phyloP scores from a whole-genome alignment of 2,329 filamentous ascomycete species.

The Drechmeria coniospora region DNA sequence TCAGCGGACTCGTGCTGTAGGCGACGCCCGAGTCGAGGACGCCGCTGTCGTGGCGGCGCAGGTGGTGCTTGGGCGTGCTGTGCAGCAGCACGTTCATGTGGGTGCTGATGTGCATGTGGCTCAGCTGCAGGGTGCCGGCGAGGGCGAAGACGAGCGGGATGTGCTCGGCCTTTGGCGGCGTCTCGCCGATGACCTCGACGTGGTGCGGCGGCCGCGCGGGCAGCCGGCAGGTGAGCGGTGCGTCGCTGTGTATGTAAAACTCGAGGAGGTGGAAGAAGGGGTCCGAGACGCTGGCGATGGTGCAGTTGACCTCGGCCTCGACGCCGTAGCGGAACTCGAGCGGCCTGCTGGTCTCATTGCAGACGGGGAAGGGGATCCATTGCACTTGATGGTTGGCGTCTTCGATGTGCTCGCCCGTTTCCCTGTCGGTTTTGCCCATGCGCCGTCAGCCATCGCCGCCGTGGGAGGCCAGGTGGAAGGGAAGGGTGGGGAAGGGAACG shows the following conservation, averaged over 20 bases:
- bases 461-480: not conserved
- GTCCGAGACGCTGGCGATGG: constrained; percentile 60
- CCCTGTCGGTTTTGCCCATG: constrained; percentile 29
- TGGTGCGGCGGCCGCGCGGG: constrained; percentile 55
- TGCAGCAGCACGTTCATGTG: constrained; percentile 83
- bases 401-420: constrained; percentile 81
- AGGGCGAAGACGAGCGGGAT: constrained; percentile 80
- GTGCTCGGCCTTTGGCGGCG: constrained; percentile 40
- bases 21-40: constrained; percentile 78
- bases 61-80: constrained; percentile 45
- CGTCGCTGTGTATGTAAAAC: constrained; percentile 97
- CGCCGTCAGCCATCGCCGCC: not conserved
- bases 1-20: constrained; percentile 65
- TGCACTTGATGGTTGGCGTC: constrained; percentile 67
- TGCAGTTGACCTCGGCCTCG: constrained; percentile 71
- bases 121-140: constrained; percentile 74
- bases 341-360: constrained; percentile 72
- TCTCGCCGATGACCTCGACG: constrained; percentile 38
- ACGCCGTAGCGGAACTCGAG: constrained; percentile 79
- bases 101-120: constrained; percentile 80
- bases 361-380: constrained; percentile 82
- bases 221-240: constrained; percentile 79
- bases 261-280: constrained; percentile 80
- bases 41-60: constrained; percentile 51
- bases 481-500: not conserved